These are phyloP conservation scores for Ustilago cynodontis DNA, from an alignment of 1,284 basidiomycete species.

Conservation along the genomic window DNA sequence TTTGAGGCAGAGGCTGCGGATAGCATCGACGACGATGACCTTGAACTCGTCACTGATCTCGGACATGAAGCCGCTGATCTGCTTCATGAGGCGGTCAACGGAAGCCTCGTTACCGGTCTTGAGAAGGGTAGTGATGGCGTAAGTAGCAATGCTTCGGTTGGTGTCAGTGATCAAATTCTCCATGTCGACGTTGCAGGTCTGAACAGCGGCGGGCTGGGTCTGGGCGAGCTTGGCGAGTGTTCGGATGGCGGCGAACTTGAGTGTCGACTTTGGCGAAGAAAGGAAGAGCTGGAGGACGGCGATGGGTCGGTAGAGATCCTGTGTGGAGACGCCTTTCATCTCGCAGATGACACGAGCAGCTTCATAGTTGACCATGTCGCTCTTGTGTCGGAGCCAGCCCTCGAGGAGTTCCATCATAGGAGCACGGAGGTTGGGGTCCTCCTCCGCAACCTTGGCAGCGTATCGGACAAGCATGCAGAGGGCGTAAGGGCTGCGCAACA, in stretches of 20 bases:
- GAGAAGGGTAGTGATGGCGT: conserved; percentile 96
- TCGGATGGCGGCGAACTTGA: conserved; percentile 97
- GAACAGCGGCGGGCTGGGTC: conserved; percentile 85
- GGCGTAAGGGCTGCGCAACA: conserved; percentile 96
- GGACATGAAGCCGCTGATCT: conserved; percentile 98
- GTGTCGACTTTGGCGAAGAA: conserved; percentile 73
- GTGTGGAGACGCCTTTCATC: conserved; percentile 83
- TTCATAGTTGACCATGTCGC: conserved; percentile 99
- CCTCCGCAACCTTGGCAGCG: conserved; percentile 96
- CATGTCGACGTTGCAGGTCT: conserved; percentile 95
- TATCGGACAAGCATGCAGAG: conserved; percentile 98
- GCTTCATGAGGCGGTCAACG: conserved; percentile 98
- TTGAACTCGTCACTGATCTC: conserved; percentile 99
- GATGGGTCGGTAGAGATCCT: conserved; percentile 87
- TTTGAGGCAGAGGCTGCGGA: conserved; percentile 97
- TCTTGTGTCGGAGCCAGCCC: conserved; percentile 96
- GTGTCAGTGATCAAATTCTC: conserved; percentile 96
- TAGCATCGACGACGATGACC: conserved; percentile 98
- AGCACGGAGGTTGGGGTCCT: conserved; percentile 77
- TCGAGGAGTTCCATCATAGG: conserved; percentile 91
- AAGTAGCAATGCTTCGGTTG: conserved; percentile 96
- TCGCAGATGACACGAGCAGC: conserved; percentile 97
- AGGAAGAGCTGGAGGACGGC: conserved; percentile 69
- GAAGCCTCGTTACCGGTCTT: conserved; percentile 99
- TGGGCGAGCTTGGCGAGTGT: conserved; percentile 85